phyloP scores from a whole-genome alignment of 495 filamentous ascomycete species.

The Hypoxylon intermedium region DNA sequence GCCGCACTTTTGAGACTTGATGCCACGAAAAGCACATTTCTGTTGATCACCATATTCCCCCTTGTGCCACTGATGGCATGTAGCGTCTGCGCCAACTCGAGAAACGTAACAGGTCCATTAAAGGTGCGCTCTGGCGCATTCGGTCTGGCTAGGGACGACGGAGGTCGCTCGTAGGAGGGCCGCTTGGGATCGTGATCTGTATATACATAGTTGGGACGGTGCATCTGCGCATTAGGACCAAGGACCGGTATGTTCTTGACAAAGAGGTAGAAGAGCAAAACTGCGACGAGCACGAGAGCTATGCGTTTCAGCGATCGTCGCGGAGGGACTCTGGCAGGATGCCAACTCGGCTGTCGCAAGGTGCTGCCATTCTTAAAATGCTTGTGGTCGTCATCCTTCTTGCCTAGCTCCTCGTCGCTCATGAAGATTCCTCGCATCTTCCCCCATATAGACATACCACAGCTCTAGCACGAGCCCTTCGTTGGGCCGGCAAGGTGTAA shows the following conservation, averaged over 20 bases:
- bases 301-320: conserved; percentile 51
- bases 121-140: conserved; percentile 35
- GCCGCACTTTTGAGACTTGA: conserved; percentile 63
- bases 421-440: conserved; percentile 51
- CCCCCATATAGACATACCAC: conserved; percentile 38
- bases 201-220: conserved; percentile 12
- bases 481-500: not conserved
- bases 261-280: conserved; percentile 50
- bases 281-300: conserved; percentile 40
- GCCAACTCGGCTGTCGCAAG: conserved; percentile 46
- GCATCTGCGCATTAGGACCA: conserved; percentile 33
- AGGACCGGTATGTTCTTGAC: conserved; percentile 52
- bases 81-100: conserved; percentile 46
- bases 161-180: conserved; percentile 9
- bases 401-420: conserved; percentile 54
- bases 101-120: conserved; percentile 50
- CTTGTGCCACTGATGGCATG: conserved; percentile 48
- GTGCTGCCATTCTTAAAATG: conserved; percentile 32
- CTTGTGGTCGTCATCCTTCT: conserved; percentile 61
- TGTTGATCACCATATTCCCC: conserved; percentile 50
- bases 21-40: conserved; percentile 65
- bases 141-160: conserved; percentile 9
- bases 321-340: conserved; percentile 42
- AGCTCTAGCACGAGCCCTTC: conserved; percentile 22
- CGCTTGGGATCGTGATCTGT: conserved; percentile 25